A percentile compares a stretch with the other conserved stretches of the same genome.
These are phyloP conservation scores for Melanogaster broomeanus DNA, from an alignment of 768 basidiomycete species.

Conservation along the genomic window DNA sequence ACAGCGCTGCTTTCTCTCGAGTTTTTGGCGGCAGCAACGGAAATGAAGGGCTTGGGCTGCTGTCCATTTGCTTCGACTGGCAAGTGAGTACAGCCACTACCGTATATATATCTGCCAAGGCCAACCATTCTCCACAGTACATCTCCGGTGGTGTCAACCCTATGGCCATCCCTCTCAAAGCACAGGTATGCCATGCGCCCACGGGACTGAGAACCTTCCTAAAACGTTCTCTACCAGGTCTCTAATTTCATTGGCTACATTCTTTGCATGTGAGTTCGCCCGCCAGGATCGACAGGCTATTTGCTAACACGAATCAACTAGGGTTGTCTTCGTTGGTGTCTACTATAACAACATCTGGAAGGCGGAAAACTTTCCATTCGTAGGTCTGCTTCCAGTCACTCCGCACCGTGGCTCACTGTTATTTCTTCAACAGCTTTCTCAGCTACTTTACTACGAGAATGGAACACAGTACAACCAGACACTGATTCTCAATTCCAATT, in stretches of 20 bases:
- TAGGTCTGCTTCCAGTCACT: no score
- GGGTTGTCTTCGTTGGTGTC: slow-evolving; percentile 34
- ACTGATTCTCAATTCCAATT: slow-evolving; percentile 52
- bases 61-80: slow-evolving; percentile 65
- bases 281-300: no score
- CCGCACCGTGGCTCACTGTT: no score
- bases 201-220: neutral
- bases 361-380: slow-evolving; percentile 61
- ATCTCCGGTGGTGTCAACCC: slow-evolving; percentile 39
- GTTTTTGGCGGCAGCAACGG: slow-evolving; percentile 64
- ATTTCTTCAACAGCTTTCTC: slow-evolving; percentile 39
- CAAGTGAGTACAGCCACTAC: slow-evolving; percentile 45
- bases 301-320: slow-evolving; percentile 10
- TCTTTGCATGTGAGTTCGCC: slow-evolving; percentile 47
- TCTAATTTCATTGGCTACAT: slow-evolving; percentile 52
- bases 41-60: slow-evolving; percentile 63
- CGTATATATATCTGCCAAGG: slow-evolving; percentile 38
- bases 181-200: slow-evolving; percentile 35
- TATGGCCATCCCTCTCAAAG: slow-evolving; percentile 53
- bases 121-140: slow-evolving; percentile 14
- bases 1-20: slow-evolving; percentile 50
- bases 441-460: slow-evolving; percentile 51
- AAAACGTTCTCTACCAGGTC: slow-evolving; percentile 22
- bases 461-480: slow-evolving; percentile 54
- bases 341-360: slow-evolving; percentile 57